Evolutionary conservation across 129 eudicot species (phyloP).

Genomic region (Smallanthus sonchifolius): DNA sequence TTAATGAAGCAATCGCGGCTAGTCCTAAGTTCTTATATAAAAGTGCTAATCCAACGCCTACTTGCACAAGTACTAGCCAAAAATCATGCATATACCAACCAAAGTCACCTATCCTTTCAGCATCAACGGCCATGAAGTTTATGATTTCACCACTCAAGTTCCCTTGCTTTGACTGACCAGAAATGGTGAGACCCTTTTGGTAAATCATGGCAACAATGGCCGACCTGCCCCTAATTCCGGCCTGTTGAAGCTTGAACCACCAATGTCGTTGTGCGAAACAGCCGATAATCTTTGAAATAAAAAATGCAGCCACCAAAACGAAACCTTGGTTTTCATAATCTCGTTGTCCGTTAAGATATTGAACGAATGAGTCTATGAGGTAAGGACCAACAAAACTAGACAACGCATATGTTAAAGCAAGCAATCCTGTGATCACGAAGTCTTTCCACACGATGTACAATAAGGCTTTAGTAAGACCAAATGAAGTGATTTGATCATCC

Average conservation of each 20-base stretch:
- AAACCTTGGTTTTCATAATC: conserved; percentile 51
- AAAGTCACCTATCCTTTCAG: conserved; percentile 68
- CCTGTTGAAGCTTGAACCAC: conserved; percentile 70
- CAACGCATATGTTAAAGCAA: conserved; percentile 39
- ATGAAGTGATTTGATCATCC: conserved; percentile 36
- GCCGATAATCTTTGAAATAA: conserved; percentile 55
- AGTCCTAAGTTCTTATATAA: conserved; percentile 69
- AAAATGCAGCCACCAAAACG: conserved; percentile 54
- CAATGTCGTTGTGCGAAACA: conserved; percentile 64
- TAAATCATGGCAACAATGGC: conserved; percentile 67
- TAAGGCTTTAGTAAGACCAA: conserved; percentile 60
- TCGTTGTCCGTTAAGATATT: conserved; percentile 58
- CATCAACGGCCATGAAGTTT: conserved; percentile 89
- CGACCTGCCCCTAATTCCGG: conserved; percentile 59
- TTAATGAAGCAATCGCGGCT: conserved; percentile 57
- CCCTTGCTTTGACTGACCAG: conserved; percentile 61
- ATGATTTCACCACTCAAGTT: conserved; percentile 81
- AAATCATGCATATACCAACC: conserved; percentile 77
- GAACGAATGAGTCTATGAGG: conserved; percentile 79
- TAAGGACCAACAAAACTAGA: conserved; percentile 80
- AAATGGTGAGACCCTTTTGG: conserved; percentile 72
- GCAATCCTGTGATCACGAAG: conserved; percentile 44
- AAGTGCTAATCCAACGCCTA: conserved; percentile 49
- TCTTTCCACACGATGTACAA: conserved; percentile 55
- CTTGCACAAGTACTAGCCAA: conserved; percentile 69